Conservation (phyloP, 2,329 filamentous ascomycete genomes). For the Sarocladium strictum region DNA sequence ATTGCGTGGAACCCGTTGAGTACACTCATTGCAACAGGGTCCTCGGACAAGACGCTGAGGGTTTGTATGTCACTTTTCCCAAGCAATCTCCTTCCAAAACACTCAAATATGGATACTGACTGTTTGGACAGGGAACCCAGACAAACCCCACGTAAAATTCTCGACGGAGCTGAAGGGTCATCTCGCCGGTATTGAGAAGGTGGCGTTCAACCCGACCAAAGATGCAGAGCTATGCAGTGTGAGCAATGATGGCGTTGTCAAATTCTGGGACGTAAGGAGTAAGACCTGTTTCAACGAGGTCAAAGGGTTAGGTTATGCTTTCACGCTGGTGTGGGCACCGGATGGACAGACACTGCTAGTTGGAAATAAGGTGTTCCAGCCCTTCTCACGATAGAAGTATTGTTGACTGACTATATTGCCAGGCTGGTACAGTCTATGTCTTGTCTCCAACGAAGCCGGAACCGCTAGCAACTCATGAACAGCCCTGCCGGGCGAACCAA, state of each 20-base stretch:
- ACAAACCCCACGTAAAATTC: conserved; percentile 65
- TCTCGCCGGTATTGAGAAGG: conserved; percentile 60
- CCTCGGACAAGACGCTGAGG: conserved; percentile 62
- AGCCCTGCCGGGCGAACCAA: conserved; percentile 63
- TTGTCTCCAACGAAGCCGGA: conserved; percentile 54
- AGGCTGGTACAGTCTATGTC: conserved; percentile 55
- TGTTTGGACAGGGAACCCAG: conserved; percentile 57
- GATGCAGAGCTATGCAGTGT: conserved; percentile 73
- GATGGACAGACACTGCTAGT: conserved; percentile 65
- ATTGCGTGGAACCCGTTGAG: conserved; percentile 88
- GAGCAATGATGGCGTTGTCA: conserved; percentile 66
- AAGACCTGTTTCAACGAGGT: conserved; percentile 67
- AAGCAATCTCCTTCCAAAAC: no score
- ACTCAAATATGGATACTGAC: no score
- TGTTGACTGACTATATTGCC: conserved; percentile 22
- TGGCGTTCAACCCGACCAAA: conserved; percentile 71
- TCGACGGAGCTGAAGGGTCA: conserved; percentile 72
- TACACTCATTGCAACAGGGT: conserved; percentile 76
- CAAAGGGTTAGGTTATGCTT: conserved; percentile 58
- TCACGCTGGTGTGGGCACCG: conserved; percentile 69
- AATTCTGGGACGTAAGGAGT: conserved; percentile 75
- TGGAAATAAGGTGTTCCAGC: conserved; percentile 59
- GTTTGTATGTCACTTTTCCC: conserved; percentile 53
- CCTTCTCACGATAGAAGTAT: no score
- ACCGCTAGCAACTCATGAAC: conserved; percentile 52